phyloP scores from a whole-genome alignment of 2,329 filamentous ascomycete genomes.

The Chaetomiaceae sp. region DNA sequence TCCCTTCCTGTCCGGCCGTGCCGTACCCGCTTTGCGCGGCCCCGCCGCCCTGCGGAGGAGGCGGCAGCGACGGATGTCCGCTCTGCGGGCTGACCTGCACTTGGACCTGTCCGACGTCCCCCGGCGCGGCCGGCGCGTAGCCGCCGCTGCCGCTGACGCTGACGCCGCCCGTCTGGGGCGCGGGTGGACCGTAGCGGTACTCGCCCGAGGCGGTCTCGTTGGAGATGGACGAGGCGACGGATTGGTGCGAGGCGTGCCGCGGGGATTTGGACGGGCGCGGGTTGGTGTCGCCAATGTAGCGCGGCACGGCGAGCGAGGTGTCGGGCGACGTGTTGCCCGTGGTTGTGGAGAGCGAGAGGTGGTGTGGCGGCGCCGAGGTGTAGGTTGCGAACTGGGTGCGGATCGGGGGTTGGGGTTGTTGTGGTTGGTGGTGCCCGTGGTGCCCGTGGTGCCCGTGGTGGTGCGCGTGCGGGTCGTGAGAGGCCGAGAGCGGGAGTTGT shows the following conservation, averaged over 20 bases:
- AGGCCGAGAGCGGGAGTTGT: constrained; percentile 46
- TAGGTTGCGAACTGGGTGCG: constrained; percentile 53
- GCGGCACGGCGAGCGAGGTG: constrained; percentile 47
- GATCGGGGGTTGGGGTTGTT: constrained; percentile 36
- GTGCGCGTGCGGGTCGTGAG: constrained; percentile 42
- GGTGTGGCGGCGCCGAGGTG: constrained; percentile 46
- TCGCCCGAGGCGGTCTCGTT: constrained; percentile 49
- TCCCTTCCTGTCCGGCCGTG: constrained; percentile 5
- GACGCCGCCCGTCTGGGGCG: constrained; percentile 11
- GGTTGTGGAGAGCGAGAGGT: constrained; percentile 43
- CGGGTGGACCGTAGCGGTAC: constrained; percentile 52
- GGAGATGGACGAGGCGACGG: constrained; percentile 45
- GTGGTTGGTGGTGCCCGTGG: background rate
- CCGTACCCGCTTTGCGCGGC: background rate
- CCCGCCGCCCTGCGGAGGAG: background rate
- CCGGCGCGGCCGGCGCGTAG: background rate
- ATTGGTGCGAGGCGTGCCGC: constrained; percentile 50
- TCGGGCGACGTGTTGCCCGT: constrained; percentile 18
- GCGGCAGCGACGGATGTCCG: constrained; percentile 26
- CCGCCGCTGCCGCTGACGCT: constrained; percentile 25
- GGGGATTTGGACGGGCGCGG: constrained; percentile 54
- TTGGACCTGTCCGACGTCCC: no score
- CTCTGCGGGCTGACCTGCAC: constrained; percentile 37
- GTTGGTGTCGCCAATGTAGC: constrained; percentile 51
- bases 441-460: background rate